Evolutionary conservation across 75 land plant genomes (phyloP).

Genomic region (Selaginella moellendorffii): DNA sequence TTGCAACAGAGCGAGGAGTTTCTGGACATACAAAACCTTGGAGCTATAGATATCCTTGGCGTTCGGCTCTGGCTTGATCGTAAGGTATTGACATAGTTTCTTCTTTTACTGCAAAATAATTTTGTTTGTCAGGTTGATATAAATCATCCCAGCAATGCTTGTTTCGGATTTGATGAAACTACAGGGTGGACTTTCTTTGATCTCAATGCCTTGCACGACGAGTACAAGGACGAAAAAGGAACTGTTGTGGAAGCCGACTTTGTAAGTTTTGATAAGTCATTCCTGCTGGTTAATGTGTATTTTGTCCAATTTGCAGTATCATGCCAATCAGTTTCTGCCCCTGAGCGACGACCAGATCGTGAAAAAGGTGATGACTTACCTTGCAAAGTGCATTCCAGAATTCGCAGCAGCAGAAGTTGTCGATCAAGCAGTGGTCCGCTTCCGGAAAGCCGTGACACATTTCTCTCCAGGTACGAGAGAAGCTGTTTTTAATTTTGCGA

Average conservation of each 20-base stretch:
- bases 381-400: slow-evolving; percentile 45
- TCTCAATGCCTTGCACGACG: slow-evolving; percentile 57
- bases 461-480: slow-evolving; percentile 57
- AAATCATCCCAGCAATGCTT: slow-evolving; percentile 51
- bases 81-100: slow-evolving; percentile 31
- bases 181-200: slow-evolving; percentile 75
- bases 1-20: slow-evolving; percentile 55
- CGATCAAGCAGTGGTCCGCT: slow-evolving; percentile 45
- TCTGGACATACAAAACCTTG: slow-evolving; percentile 46
- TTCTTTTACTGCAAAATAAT: not conserved
- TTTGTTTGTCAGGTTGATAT: slow-evolving; percentile 32
- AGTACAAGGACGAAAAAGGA: slow-evolving; percentile 43
- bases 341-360: slow-evolving; percentile 53
- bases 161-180: slow-evolving; percentile 50
- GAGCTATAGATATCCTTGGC: slow-evolving; percentile 45
- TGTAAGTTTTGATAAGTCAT: too few relatives aligned
- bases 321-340: slow-evolving; percentile 62
- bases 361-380: slow-evolving; percentile 36
- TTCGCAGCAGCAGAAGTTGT: slow-evolving; percentile 36
- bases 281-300: not conserved
- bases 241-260: slow-evolving; percentile 71
- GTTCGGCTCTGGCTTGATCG: slow-evolving; percentile 59
- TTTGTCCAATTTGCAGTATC: slow-evolving; percentile 29
- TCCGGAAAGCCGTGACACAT: slow-evolving; percentile 59
- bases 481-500: not conserved